phyloP scores from a whole-genome alignment of 768 basidiomycete genomes.

The Phylloporus sp. region DNA sequence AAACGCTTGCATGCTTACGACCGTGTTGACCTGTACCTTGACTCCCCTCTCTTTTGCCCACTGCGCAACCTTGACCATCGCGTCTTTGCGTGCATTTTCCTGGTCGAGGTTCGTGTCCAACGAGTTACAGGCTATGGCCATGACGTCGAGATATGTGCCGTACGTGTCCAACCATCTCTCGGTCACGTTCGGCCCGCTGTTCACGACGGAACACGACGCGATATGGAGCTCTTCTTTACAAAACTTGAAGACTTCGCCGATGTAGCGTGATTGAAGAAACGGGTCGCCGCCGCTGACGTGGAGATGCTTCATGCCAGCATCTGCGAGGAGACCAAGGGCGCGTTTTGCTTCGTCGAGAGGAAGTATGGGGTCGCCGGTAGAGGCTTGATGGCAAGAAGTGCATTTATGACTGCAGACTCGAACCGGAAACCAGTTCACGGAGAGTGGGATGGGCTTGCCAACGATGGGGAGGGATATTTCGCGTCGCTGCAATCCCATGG shows the following conservation, averaged over 20 bases:
- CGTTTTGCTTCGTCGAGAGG: slow-evolving; percentile 28
- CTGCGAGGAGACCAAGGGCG: slow-evolving; percentile 27
- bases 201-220: slow-evolving; percentile 27
- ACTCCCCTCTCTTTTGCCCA: slow-evolving; percentile 29
- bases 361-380: slow-evolving; percentile 23
- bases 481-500: slow-evolving; percentile 6
- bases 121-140: slow-evolving; percentile 35
- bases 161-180: slow-evolving; percentile 34
- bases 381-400: slow-evolving; percentile 34
- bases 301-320: slow-evolving; percentile 32
- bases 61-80: slow-evolving; percentile 28
- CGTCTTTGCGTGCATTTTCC: slow-evolving; percentile 27
- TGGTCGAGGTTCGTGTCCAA: slow-evolving; percentile 32
- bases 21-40: slow-evolving; percentile 32
- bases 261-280: slow-evolving; percentile 28
- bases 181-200: slow-evolving; percentile 33
- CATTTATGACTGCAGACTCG: slow-evolving; percentile 29
- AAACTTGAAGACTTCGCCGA: slow-evolving; percentile 31
- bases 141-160: slow-evolving; percentile 33
- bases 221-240: slow-evolving; percentile 31
- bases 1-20: slow-evolving; percentile 24
- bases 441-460: not conserved
- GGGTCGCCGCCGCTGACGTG: slow-evolving; percentile 33
- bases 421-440: slow-evolving; percentile 5
- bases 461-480: not conserved